phyloP scores from a whole-genome alignment of 2,329 filamentous ascomycete genomes.

The Stagonosporopsis chrysanthemi region DNA sequence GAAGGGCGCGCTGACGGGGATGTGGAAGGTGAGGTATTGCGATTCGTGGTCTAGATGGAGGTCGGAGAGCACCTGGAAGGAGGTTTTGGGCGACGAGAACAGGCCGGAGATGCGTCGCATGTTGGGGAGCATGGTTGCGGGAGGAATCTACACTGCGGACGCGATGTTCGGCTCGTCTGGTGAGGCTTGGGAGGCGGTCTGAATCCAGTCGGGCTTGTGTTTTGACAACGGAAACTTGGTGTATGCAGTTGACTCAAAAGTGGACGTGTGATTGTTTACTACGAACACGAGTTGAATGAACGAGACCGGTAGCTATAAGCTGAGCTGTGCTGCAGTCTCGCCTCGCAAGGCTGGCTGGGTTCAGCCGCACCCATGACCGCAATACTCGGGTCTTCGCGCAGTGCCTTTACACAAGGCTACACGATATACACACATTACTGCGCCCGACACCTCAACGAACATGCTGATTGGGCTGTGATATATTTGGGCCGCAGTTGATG shows the following conservation, averaged over 20 bases:
- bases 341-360: not conserved
- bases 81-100: constrained; percentile 33
- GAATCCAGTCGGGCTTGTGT: not conserved
- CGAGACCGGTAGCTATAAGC: constrained; percentile 3
- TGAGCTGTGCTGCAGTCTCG: constrained; percentile 6
- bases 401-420: not conserved
- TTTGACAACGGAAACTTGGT: not conserved
- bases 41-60: constrained; percentile 40
- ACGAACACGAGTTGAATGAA: not conserved
- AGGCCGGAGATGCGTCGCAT: constrained; percentile 37
- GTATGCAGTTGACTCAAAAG: not conserved
- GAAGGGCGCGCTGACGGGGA: constrained; percentile 37
- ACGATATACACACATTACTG: constrained; percentile 2
- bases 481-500: not conserved
- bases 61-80: constrained; percentile 45
- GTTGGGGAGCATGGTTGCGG: not conserved
- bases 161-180: not conserved
- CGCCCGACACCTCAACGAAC: not conserved
- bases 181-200: not conserved
- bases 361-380: constrained; percentile 6
- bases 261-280: not conserved
- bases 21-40: constrained; percentile 44
- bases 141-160: not conserved
- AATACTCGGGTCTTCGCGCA: not conserved
- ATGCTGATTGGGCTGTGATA: constrained; percentile 2